These are phyloP conservation scores for Chaetomium olivaceum DNA, from an alignment of 2,329 filamentous ascomycete species.

Conservation along the genomic window DNA sequence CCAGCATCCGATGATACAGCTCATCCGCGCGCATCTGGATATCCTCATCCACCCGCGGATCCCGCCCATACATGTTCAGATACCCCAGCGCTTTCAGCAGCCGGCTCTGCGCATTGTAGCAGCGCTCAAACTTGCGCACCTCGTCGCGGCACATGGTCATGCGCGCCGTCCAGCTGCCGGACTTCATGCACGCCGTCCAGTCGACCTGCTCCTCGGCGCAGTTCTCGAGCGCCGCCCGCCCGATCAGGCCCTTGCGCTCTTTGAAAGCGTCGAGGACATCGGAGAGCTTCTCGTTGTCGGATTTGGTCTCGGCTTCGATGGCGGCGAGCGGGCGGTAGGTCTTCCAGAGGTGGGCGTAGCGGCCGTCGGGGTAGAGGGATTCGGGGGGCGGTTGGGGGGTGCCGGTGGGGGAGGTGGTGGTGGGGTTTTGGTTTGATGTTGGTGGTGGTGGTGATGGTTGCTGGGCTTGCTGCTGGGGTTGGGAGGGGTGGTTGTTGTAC, in stretches of 20 bases:
- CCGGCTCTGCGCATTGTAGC: slow-evolving; percentile 87
- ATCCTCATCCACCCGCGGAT: slow-evolving; percentile 72
- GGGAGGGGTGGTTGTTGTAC: slow-evolving; percentile 44
- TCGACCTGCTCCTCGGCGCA: slow-evolving; percentile 84
- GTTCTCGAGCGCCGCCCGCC: slow-evolving; percentile 84
- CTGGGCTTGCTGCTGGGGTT: slow-evolving; percentile 8
- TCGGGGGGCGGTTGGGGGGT: slow-evolving; percentile 45
- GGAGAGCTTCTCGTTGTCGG: slow-evolving; percentile 76
- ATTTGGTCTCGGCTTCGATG: slow-evolving; percentile 68
- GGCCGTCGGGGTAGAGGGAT: slow-evolving; percentile 60
- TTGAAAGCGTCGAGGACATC: slow-evolving; percentile 84
- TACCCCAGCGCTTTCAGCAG: slow-evolving; percentile 92
- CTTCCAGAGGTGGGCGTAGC: slow-evolving; percentile 86
- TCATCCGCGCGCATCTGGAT: slow-evolving; percentile 96
- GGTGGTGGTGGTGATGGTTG: slow-evolving; percentile 15
- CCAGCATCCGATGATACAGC: slow-evolving; percentile 83
- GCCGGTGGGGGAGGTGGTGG: neutral
- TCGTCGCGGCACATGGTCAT: slow-evolving; percentile 80
- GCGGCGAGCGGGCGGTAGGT: slow-evolving; percentile 74
- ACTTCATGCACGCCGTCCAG: slow-evolving; percentile 78
- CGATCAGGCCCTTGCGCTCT: slow-evolving; percentile 74
- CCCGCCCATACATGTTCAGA: slow-evolving; percentile 65
- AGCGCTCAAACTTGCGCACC: slow-evolving; percentile 76
- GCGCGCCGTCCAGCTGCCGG: slow-evolving; percentile 65
- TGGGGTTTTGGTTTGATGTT: neutral